phyloP scores from a whole-genome alignment of 768 basidiomycete genomes.

The Lactarius akahatsu region DNA sequence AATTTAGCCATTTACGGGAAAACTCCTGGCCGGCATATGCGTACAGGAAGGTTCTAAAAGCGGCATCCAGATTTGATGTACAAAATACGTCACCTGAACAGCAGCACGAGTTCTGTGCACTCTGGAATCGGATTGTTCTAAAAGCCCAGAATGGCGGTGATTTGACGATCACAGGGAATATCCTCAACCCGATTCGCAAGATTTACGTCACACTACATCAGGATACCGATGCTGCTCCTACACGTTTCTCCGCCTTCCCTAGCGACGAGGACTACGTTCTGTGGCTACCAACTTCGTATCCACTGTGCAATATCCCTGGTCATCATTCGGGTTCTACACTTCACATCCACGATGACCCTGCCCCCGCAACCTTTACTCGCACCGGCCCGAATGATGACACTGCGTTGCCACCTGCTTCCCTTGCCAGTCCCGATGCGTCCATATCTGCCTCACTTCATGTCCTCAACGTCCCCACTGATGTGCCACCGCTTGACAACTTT shows the following conservation, averaged over 20 bases:
- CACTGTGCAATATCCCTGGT: too few species aligned
- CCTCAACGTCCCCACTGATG: not conserved
- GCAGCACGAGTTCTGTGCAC: not conserved
- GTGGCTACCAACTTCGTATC: fast-evolving
- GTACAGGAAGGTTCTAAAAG: not conserved
- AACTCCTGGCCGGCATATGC: fast-evolving
- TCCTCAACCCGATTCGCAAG: too few species aligned
- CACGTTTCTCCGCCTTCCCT: too few species aligned
- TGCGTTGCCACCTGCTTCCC: not conserved
- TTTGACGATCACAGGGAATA: fast-evolving
- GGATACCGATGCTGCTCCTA: too few species aligned
- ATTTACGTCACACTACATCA: too few species aligned
- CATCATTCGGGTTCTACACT: too few species aligned
- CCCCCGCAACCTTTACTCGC: too few species aligned
- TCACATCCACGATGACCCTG: too few species aligned
- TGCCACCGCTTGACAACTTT: too few species aligned
- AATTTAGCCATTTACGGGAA: not conserved
- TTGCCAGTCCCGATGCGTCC: not conserved
- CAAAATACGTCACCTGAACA: not conserved
- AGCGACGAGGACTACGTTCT: fast-evolving
- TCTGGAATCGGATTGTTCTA: not conserved
- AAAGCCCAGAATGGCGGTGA: not conserved
- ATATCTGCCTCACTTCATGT: not conserved
- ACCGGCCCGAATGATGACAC: too few species aligned
- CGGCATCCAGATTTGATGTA: not conserved